phyloP scores from a whole-genome alignment of 2,329 filamentous ascomycete species.

The Immersiporthe knoxdaviesiana region DNA sequence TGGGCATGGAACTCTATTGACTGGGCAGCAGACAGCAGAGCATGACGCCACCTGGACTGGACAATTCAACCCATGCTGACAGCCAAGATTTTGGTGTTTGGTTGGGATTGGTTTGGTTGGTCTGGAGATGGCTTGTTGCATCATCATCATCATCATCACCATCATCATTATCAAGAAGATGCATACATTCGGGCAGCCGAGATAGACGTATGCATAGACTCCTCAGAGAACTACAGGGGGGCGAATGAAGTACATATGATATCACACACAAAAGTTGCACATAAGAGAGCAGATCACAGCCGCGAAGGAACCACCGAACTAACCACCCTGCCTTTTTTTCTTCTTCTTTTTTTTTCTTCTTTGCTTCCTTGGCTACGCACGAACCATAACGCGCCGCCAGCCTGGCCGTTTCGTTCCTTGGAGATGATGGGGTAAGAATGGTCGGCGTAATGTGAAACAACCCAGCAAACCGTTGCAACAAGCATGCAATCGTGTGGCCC shows the following conservation, averaged over 20 bases:
- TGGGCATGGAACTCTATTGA: slow-evolving; percentile 7
- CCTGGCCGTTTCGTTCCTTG: background rate
- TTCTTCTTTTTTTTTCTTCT: background rate
- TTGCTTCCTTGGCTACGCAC: background rate
- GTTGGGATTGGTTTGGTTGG: background rate
- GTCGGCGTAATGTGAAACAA: background rate
- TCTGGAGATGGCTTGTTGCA: background rate
- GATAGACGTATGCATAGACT: background rate
- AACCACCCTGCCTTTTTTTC: background rate
- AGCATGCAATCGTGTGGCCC: background rate
- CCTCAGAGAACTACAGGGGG: background rate
- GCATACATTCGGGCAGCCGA: background rate
- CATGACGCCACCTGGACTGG: slow-evolving; percentile 7
- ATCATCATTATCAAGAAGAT: background rate
- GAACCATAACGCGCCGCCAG: background rate
- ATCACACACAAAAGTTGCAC: slow-evolving; percentile 10
- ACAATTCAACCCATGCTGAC: slow-evolving; percentile 2
- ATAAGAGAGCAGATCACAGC: background rate
- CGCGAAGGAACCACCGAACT: background rate
- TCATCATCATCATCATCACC: background rate
- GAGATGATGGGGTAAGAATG: no score
- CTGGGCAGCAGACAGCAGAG: slow-evolving; percentile 15
- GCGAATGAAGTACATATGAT: slow-evolving; percentile 11
- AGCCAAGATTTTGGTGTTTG: background rate
- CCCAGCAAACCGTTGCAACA: background rate